Evolutionary conservation across 164 flowering plant genomes (phyloP).

Genomic region (Saururus chinensis): DNA sequence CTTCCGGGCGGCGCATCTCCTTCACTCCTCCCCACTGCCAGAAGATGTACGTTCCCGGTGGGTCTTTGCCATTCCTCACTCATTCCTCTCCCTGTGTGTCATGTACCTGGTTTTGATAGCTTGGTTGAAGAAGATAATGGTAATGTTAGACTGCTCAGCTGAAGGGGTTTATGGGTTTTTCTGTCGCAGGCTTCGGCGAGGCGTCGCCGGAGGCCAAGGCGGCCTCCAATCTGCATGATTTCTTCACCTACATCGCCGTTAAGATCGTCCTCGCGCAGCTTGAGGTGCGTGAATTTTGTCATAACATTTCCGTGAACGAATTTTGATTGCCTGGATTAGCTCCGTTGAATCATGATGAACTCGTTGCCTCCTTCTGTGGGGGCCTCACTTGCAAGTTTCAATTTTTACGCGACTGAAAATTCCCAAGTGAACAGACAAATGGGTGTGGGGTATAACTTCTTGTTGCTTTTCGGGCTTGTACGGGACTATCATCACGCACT

Average conservation of each 20-base stretch:
- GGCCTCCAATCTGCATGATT: constrained; percentile 61
- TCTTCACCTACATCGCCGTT: constrained; percentile 86
- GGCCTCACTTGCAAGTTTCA: too few relatives aligned
- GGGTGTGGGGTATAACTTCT: too few relatives aligned
- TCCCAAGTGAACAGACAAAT: too few relatives aligned
- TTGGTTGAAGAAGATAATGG: too few relatives aligned
- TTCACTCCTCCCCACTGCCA: constrained; percentile 32
- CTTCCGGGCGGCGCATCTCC: constrained; percentile 3
- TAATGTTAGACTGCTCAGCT: too few relatives aligned
- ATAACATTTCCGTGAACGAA: too few relatives aligned
- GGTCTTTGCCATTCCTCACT: constrained; percentile 8
- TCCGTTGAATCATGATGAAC: too few relatives aligned
- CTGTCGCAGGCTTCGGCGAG: constrained; percentile 66
- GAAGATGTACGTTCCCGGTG: constrained; percentile 91
- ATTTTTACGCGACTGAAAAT: too few relatives aligned
- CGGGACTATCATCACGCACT: too few relatives aligned
- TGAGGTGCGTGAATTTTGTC: constrained; percentile 32
- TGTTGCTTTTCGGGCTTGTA: too few relatives aligned
- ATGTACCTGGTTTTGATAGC: not conserved
- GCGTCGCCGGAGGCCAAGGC: constrained; percentile 92
- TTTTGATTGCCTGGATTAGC: too few relatives aligned
- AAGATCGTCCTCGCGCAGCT: constrained; percentile 76
- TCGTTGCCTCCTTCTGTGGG: too few relatives aligned
- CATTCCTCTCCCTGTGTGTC: not conserved
- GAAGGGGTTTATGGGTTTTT: constrained; percentile 1